Evolutionary conservation across 345 rosid genomes (phyloP).

Genomic region (Alliaria petiolata): DNA sequence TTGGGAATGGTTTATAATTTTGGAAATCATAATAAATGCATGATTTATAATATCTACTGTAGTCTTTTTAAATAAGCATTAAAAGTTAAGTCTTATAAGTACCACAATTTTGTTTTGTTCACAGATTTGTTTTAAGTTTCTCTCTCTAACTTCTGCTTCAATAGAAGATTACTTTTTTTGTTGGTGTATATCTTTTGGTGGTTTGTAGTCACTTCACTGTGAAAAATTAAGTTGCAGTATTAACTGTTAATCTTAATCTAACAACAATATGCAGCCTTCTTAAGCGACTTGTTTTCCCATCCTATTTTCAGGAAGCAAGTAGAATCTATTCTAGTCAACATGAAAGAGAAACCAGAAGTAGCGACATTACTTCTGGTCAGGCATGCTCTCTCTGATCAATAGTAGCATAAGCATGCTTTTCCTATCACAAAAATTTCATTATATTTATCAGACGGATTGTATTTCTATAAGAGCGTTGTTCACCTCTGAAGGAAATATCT

Average conservation of each 20-base stretch:
- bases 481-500: neutral
- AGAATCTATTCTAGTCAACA: slow-evolving; percentile 73
- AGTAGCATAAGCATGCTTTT: slow-evolving; percentile 10
- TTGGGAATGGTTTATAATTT: neutral
- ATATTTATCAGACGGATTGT: slow-evolving; percentile 7
- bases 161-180: neutral
- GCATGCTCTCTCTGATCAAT: slow-evolving; percentile 22
- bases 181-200: neutral
- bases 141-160: neutral
- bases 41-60: neutral
- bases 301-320: slow-evolving; percentile 72
- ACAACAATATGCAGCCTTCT: slow-evolving; percentile 6
- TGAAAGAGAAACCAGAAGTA: slow-evolving; percentile 96
- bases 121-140: neutral
- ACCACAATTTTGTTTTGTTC: neutral
- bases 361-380: slow-evolving; percentile 78
- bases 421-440: neutral
- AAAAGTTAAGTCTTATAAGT: neutral
- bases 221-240: neutral
- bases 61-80: neutral
- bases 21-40: neutral
- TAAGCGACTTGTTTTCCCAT: slow-evolving; percentile 1
- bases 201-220: neutral
- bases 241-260: slow-evolving; percentile 6
- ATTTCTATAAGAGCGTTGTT: neutral